Percentiles rank a stretch among this genome's conserved stretches.
Evolutionary conservation across 176 grass and related monocot species (phyloP).

Genomic region (Hsuehochloa calcarea): DNA sequence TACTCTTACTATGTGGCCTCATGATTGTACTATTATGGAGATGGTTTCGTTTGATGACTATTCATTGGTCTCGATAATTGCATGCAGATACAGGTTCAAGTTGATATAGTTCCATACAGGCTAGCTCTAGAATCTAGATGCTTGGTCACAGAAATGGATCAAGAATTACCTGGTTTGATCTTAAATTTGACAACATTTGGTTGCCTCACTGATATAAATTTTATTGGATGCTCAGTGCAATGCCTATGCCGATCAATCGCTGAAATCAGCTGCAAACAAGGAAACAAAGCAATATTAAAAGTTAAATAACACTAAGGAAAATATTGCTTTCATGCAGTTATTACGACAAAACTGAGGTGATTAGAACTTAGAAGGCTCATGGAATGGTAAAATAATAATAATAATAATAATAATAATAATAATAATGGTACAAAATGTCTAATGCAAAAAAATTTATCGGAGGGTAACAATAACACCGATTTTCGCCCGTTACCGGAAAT

Average conservation of each 20-base stretch:
- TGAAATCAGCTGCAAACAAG: conserved; percentile 76
- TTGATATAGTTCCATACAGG: background rate
- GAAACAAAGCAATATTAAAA: background rate
- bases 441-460: background rate
- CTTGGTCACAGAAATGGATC: background rate
- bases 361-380: background rate
- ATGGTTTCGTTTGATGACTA: background rate
- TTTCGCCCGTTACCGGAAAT: too few relatives aligned
- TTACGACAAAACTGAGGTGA: background rate
- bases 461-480: too few relatives aligned
- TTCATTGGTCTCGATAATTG: background rate
- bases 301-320: background rate
- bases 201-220: conserved; percentile 88
- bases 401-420: background rate
- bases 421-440: background rate
- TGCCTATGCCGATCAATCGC: conserved; percentile 79
- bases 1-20: background rate
- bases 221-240: conserved; percentile 92
- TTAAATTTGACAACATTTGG: conserved; percentile 90
- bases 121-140: conserved; percentile 22
- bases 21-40: background rate
- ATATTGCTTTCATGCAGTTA: background rate
- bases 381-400: background rate
- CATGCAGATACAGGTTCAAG: background rate
- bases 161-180: conserved; percentile 83